Conservation (phyloP, 352 stramenopile species). For the Phytophthora hybrid region DNA sequence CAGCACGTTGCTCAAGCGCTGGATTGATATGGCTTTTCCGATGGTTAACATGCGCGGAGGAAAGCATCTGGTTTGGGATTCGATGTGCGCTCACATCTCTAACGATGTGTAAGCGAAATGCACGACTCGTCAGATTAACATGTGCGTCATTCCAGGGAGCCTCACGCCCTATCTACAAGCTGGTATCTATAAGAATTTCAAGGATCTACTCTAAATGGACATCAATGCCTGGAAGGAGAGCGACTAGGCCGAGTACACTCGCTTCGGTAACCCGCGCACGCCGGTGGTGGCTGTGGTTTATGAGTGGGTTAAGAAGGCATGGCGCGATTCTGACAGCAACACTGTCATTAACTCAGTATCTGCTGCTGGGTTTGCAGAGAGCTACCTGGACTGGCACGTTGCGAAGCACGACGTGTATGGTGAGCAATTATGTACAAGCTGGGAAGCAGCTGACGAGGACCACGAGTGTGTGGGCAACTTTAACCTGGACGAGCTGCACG, state of each 20-base stretch:
- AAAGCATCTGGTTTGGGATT: slow-evolving; percentile 32
- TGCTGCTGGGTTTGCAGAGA: background rate
- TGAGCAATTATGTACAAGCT: background rate
- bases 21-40: slow-evolving; percentile 15
- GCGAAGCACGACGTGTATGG: background rate
- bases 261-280: slow-evolving; percentile 6
- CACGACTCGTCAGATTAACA: background rate
- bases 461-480: background rate
- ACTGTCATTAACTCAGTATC: background rate
- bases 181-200: slow-evolving; percentile 27
- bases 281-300: background rate
- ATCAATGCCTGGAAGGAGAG: slow-evolving; percentile 19
- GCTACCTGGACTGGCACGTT: background rate
- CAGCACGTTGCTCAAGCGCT: slow-evolving; percentile 3
- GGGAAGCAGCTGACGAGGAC: background rate
- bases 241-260: slow-evolving; percentile 13
- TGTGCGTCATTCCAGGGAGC: slow-evolving; percentile 15
- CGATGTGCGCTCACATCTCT: slow-evolving; percentile 29
- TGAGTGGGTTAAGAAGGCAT: slow-evolving; percentile 1
- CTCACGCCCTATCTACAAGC: slow-evolving; percentile 22
- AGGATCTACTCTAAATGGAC: slow-evolving; percentile 9
- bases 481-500: background rate
- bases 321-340: slow-evolving; percentile 5
- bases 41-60: slow-evolving; percentile 1
- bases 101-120: slow-evolving; percentile 25